Base-by-base conservation (phyloP, 2,329 filamentous ascomycete species). In the Cryphonectria japonica region DNA sequence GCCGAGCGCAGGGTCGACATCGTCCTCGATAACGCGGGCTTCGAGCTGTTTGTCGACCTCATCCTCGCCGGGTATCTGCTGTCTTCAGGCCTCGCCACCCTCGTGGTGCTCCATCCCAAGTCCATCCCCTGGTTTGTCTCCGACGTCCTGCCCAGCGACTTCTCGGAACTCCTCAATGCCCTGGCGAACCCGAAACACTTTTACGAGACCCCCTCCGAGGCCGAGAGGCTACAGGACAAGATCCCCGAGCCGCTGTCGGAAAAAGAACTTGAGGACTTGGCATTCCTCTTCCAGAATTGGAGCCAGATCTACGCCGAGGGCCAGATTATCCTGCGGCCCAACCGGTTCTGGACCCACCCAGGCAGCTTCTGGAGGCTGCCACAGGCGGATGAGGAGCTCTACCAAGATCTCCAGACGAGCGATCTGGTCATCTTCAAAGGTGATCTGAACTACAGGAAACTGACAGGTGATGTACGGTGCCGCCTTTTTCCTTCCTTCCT, bases 51-150 rank as follows among this genome's bases (percentile, higher is more conserved):
- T 78, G 96, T 98, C 75, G 96, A 99, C 78, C 87, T 99, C 13
- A 91, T 98, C 70, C 87, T 99, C 1, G 95, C 94, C 0, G 95
- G 95, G 0, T 99, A 97, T 79, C 86, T 99, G 19, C 86, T 99
- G 8, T 91, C 93, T 0, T 87, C 94, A 0, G 93, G 92, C 0
- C 88, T 99, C 7, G 96, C 96, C 0, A 98, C 95, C 0, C 89
- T 90, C 34, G 87, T 99, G 19, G 90, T 98, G 29, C 87, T 99
- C 13, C 95, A 97, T 78, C 95, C 96, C 67, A 99, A 99, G 83
- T 91, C 90, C 32, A 95, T 99, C 71, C 96, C 96, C 0, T 99
- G 96, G 96, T 99, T 98, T 79, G 96, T 99, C 64, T 98, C 94
- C 0, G 96, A 99, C 77, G 96, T 98, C 3, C 82, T 97, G 14